Conservation (phyloP, 2,329 filamentous ascomycete species). For the Bipolaris zeicola region DNA sequence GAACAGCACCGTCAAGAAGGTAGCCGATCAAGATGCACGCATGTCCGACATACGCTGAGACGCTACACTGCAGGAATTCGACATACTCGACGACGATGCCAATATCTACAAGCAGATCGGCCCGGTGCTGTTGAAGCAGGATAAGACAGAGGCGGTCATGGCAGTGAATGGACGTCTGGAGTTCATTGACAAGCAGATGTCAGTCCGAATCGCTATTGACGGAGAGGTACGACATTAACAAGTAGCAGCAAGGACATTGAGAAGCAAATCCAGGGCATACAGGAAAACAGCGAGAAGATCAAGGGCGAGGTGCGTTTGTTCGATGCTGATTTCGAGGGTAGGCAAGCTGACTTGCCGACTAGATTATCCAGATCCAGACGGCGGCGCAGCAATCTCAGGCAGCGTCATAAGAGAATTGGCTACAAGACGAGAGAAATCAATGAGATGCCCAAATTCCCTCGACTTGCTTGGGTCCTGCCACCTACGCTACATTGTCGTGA, state of each 20-base stretch:
- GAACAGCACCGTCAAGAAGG: constrained; percentile 85
- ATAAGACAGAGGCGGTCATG: constrained; percentile 85
- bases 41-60: constrained; percentile 6
- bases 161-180: constrained; percentile 89
- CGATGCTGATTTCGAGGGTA: background rate
- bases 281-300: constrained; percentile 68
- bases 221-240: constrained; percentile 6
- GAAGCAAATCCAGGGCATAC: constrained; percentile 66
- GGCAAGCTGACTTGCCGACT: constrained; percentile 4
- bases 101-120: constrained; percentile 96
- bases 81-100: constrained; percentile 75
- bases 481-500: background rate
- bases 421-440: constrained; percentile 1
- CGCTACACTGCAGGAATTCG: constrained; percentile 70
- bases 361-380: constrained; percentile 40
- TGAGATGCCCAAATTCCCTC: constrained; percentile 7
- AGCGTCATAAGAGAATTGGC: constrained; percentile 3
- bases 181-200: constrained; percentile 95
- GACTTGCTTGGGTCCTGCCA: background rate
- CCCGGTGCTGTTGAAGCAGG: constrained; percentile 91
- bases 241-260: constrained; percentile 66
- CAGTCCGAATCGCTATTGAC: constrained; percentile 39
- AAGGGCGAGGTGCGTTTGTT: constrained; percentile 62
- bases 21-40: constrained; percentile 41
- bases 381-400: constrained; percentile 33